A percentile compares a stretch with the other conserved stretches of the same genome.
These are phyloP conservation scores for Phlebiopsis flavidoalba DNA, from an alignment of 768 basidiomycete genomes.

Conservation along the genomic window DNA sequence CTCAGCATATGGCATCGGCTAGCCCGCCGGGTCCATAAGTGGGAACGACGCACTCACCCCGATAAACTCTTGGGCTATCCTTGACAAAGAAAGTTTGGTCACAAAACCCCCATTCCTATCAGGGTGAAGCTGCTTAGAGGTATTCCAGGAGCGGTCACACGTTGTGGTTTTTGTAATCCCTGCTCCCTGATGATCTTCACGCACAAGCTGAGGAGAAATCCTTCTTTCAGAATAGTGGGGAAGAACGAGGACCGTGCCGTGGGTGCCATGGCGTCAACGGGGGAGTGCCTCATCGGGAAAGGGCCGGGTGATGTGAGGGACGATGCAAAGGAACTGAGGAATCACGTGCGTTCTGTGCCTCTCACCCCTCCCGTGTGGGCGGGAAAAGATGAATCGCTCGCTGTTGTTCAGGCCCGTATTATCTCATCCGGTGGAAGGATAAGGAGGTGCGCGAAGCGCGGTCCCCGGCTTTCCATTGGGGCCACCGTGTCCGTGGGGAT, in stretches of 20 bases:
- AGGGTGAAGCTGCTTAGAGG: conserved; percentile 95
- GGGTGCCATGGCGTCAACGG: conserved; percentile 98
- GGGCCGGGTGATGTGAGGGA: conserved; percentile 95
- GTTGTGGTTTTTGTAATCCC: conserved; percentile 91
- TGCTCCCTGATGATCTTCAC: conserved; percentile 99
- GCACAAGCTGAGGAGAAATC: conserved; percentile 87
- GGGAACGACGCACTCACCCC: conserved; percentile 82
- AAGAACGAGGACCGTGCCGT: conserved; percentile 96
- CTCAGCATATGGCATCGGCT: conserved; percentile 57
- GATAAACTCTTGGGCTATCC: conserved; percentile 97
- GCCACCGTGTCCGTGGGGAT: too few relatives aligned
- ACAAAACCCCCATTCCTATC: conserved; percentile 99
- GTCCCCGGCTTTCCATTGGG: conserved; percentile 88
- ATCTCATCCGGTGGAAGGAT: too few relatives aligned
- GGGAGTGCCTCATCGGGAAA: conserved; percentile 61
- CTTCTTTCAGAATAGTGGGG: conserved; percentile 99
- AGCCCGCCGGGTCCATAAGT: conserved; percentile 48
- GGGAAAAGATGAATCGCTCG: conserved; percentile 94
- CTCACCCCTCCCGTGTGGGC: too few relatives aligned
- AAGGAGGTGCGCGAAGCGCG: conserved; percentile 89
- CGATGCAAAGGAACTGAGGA: conserved; percentile 97
- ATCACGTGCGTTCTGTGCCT: too few relatives aligned
- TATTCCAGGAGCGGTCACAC: conserved; percentile 97
- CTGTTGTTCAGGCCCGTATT: too few relatives aligned
- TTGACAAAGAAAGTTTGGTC: conserved; percentile 99